Conservation (phyloP, 108 stramenopile genomes). For the Cylindrotheca fusiformis region DNA sequence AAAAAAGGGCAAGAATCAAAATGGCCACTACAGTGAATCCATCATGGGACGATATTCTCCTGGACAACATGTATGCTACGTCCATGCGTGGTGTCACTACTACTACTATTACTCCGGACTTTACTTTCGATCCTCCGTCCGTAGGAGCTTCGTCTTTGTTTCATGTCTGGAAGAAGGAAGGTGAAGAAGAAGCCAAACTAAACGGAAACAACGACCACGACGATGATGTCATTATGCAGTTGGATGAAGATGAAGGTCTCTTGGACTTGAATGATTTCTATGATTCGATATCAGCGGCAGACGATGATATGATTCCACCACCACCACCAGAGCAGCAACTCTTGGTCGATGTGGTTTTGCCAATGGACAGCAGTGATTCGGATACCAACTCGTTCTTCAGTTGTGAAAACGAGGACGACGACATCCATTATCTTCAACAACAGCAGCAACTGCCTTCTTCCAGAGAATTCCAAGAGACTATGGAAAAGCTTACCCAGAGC, state of each 20-base stretch:
- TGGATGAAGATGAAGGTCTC: constrained; percentile 6
- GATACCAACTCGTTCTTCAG: constrained; percentile 1
- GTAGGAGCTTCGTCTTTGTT: too few relatives aligned
- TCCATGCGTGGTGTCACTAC: too few relatives aligned
- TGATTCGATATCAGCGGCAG: neutral
- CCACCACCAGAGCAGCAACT: too few relatives aligned
- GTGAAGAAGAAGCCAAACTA: too few relatives aligned
- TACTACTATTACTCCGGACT: too few relatives aligned
- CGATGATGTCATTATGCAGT: constrained; percentile 10
- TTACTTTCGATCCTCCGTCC: too few relatives aligned
- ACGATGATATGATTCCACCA: neutral
- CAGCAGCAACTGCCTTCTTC: too few relatives aligned
- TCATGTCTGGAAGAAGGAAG: too few relatives aligned
- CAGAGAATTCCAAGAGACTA: neutral
- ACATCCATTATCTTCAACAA: neutral
- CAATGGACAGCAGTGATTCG: neutral
- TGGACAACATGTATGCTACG: too few relatives aligned
- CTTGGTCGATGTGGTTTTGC: neutral
- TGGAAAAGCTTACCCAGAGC: constrained; percentile 3
- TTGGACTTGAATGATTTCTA: neutral
- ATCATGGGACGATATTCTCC: too few relatives aligned
- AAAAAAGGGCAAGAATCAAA: too few relatives aligned
- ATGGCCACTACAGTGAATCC: too few relatives aligned
- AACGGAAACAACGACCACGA: constrained; percentile 1
- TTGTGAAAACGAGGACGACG: neutral